These are phyloP conservation scores for Paramecium bursaria DNA, from an alignment of 73 alveolate genomes.

Conservation along the genomic window DNA sequence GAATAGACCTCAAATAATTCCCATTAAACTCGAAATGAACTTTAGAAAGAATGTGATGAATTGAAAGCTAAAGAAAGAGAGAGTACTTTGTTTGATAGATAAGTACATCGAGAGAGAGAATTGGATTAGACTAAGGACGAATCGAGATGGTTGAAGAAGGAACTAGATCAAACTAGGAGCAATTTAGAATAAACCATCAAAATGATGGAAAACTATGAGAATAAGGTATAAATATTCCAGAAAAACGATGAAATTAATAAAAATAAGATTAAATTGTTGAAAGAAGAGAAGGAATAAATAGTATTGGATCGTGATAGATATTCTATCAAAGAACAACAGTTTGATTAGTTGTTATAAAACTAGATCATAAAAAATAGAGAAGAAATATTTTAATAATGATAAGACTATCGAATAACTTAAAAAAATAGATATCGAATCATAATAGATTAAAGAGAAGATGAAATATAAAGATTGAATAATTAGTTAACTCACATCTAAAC, in stretches of 20 bases:
- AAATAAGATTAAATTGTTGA: background rate
- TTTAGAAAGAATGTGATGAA: slow-evolving; percentile 1
- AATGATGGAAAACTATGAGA: slow-evolving; percentile 58
- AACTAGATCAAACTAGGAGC: slow-evolving; percentile 38
- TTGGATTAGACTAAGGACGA: slow-evolving; percentile 36
- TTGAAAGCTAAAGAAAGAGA: slow-evolving; percentile 7
- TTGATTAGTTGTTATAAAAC: slow-evolving; percentile 19
- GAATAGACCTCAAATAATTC: background rate
- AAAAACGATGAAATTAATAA: slow-evolving; percentile 57
- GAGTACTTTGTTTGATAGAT: slow-evolving; percentile 36
- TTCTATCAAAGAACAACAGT: slow-evolving; percentile 38
- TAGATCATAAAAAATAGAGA: slow-evolving; percentile 30
- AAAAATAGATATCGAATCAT: slow-evolving; percentile 11
- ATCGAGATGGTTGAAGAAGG: slow-evolving; percentile 11
- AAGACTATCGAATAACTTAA: no score
- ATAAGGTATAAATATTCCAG: background rate
- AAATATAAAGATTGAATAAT: slow-evolving; percentile 35
- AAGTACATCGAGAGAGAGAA: slow-evolving; percentile 47
- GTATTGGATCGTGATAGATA: slow-evolving; percentile 54
- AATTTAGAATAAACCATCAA: slow-evolving; percentile 57
- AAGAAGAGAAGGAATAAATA: slow-evolving; percentile 44
- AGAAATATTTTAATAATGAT: slow-evolving; percentile 11
- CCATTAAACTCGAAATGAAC: background rate
- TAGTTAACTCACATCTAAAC: slow-evolving; percentile 2
- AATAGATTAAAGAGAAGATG: slow-evolving; percentile 18